A percentile compares a stretch with the other conserved stretches of the same genome.
These are phyloP conservation scores for Corchorus olitorius DNA, from an alignment of 345 rosid species.

Conservation along the genomic window DNA sequence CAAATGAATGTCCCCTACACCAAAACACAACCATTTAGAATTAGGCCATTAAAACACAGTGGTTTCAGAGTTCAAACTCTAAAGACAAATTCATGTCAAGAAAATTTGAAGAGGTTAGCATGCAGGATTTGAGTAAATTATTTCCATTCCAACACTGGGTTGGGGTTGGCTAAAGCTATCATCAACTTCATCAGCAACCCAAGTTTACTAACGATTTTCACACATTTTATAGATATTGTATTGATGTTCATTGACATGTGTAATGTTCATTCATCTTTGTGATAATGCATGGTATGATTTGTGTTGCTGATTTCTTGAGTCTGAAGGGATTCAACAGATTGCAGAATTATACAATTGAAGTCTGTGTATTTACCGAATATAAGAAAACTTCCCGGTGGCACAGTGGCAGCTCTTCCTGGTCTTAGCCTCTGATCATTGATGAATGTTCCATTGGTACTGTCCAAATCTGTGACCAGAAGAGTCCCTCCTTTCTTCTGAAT, in stretches of 20 bases:
- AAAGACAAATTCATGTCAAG: too few species aligned
- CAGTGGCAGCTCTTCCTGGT: slow-evolving; percentile 65
- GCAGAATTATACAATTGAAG: background rate
- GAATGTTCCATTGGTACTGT: slow-evolving; percentile 90
- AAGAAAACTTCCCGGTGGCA: slow-evolving; percentile 58
- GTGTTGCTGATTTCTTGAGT: background rate
- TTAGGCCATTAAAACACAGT: background rate
- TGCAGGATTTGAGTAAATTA: background rate
- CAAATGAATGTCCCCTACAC: slow-evolving; percentile 69
- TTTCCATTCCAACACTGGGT: background rate
- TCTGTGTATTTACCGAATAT: slow-evolving; percentile 54
- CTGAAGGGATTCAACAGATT: background rate
- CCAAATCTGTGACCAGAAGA: slow-evolving; percentile 75
- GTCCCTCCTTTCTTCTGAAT: slow-evolving; percentile 60
- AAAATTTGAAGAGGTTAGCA: background rate
- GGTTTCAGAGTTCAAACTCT: background rate
- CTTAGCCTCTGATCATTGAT: slow-evolving; percentile 58
- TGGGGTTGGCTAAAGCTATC: background rate
- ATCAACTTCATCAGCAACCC: too few species aligned
- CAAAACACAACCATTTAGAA: background rate
- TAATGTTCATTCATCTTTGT: too few species aligned
- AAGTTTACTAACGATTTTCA: too few species aligned
- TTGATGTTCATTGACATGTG: too few species aligned
- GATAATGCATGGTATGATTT: background rate
- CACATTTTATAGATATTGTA: too few species aligned